Base-by-base conservation (phyloP, 768 basidiomycete genomes). In the Tulasnella sp. region DNA sequence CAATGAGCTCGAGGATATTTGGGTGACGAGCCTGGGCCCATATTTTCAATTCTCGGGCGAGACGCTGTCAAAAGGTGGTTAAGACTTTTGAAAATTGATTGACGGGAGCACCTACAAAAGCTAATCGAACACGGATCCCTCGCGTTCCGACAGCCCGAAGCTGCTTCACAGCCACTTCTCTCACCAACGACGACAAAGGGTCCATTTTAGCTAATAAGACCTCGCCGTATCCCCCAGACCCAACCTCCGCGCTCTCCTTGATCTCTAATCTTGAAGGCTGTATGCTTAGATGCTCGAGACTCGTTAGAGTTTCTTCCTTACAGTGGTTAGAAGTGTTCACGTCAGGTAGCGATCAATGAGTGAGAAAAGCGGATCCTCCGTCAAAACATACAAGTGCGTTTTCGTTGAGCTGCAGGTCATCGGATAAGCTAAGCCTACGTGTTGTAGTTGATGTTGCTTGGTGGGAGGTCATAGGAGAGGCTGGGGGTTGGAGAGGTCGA, bases 1-100 rank as follows among this genome's bases (percentile, higher is more conserved):
- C 73, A 17, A 74, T 49, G 22, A 74, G 54, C 45, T 42, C 45
- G 25, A 74, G 73, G 22, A 74, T 74, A 40, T 74, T 74, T 31
- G 49, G 34, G 22, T 74, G 73, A 31, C 14, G 52, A 38, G 54
- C 45, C 52, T 67, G 45, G 11, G 45, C 31, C 73, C 73, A 74
- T 14, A 58, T 54, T 52, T 74, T 74, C 29, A 74, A 15, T 52
- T 74, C 73, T 37, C 52, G 19, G 31, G 34, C 73, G 45, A 74
- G 54, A 11, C 73, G 73, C 73, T 74, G 54, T 15, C 25, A 4
- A 40, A 72, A 45, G 40, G 40, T 5, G 22, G 25, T 40, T 31
- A 52, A n/a, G 3, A 45, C 49, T 0, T 34, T 19, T 45, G 5
- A 19, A 19, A 17, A 1, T 8, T 11, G n/a, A 36, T n/a, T 31